Percentiles rank a stretch among this genome's conserved stretches.
phyloP scores from a whole-genome alignment of 768 basidiomycete species.

The Epithele typhae region DNA sequence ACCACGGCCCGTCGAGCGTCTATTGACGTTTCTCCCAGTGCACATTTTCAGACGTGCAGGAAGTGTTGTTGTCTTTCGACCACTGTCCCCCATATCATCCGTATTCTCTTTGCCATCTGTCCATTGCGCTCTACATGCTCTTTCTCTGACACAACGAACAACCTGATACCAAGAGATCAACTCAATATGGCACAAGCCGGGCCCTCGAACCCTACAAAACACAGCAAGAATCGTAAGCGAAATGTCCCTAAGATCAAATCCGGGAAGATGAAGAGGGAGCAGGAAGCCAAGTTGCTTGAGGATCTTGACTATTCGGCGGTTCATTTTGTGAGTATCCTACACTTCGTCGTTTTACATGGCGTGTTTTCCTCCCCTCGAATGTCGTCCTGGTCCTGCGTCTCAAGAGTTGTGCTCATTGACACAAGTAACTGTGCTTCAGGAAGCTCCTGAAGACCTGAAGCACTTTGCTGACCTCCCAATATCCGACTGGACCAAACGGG shows the following conservation, averaged over 20 bases:
- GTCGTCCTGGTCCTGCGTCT: no score
- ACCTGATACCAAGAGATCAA: no score
- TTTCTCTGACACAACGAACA: no score
- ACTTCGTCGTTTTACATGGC: no score
- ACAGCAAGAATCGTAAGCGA: conserved; percentile 4
- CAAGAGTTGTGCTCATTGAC: conserved; percentile 11
- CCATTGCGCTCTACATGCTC: no score
- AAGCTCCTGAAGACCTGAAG: conserved; percentile 44
- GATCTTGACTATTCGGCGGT: conserved; percentile 43
- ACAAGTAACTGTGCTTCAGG: conserved; percentile 36
- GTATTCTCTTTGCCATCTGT: no score
- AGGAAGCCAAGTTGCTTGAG: conserved; percentile 48
- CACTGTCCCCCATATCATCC: no score
- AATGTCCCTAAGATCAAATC: conserved; percentile 16
- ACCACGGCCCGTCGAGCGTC: no score
- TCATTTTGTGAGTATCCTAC: conserved; percentile 52
- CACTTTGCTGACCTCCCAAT: conserved; percentile 75
- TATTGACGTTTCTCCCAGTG: no score
- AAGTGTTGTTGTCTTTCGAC: no score
- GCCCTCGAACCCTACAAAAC: conserved; percentile 10
- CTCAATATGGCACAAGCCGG: conserved; percentile 18
- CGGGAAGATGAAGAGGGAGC: conserved; percentile 37
- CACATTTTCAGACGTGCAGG: no score
- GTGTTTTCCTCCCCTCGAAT: no score
- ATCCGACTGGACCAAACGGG: conserved; percentile 71